Percentiles rank a stretch among this genome's conserved stretches.
These are phyloP conservation scores for Rhizophora mangle DNA, from an alignment of 345 rosid genomes.

Conservation along the genomic window DNA sequence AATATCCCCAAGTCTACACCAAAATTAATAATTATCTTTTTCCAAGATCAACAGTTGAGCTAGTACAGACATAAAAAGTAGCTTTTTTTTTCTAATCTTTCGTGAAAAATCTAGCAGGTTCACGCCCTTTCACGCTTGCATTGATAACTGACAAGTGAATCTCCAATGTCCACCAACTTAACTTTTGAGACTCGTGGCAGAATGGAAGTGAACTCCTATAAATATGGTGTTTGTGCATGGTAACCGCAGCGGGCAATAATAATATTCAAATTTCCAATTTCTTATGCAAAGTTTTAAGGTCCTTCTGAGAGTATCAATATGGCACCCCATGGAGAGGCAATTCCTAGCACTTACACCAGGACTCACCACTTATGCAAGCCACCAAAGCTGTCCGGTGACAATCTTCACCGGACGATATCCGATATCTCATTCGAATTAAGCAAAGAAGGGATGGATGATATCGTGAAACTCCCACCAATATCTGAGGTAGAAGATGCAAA, in stretches of 20 bases:
- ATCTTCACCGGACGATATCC: constrained; percentile 58
- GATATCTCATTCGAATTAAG: constrained; percentile 52
- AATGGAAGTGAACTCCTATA: too few relatives aligned
- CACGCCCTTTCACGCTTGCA: too few relatives aligned
- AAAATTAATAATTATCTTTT: not conserved
- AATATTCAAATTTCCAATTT: too few relatives aligned
- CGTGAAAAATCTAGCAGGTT: too few relatives aligned
- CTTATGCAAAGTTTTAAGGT: too few relatives aligned
- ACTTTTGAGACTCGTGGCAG: not conserved
- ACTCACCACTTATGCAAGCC: constrained; percentile 31
- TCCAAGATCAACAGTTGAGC: not conserved
- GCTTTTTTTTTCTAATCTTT: constrained; percentile 11
- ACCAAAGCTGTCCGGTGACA: constrained; percentile 46
- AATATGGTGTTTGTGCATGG: too few relatives aligned
- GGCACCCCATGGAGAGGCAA: too few relatives aligned
- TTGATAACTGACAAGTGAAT: too few relatives aligned
- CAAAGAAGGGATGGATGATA: constrained; percentile 29
- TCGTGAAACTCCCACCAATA: constrained; percentile 33
- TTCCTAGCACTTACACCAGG: constrained; percentile 12
- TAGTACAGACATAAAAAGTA: constrained; percentile 9
- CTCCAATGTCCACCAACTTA: too few relatives aligned
- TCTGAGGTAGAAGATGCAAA: constrained; percentile 75
- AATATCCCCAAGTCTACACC: constrained; percentile 5
- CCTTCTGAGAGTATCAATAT: too few relatives aligned
- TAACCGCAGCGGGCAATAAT: too few relatives aligned